phyloP scores from a whole-genome alignment of 2,329 filamentous ascomycete genomes.

The Neobulgaria alba region DNA sequence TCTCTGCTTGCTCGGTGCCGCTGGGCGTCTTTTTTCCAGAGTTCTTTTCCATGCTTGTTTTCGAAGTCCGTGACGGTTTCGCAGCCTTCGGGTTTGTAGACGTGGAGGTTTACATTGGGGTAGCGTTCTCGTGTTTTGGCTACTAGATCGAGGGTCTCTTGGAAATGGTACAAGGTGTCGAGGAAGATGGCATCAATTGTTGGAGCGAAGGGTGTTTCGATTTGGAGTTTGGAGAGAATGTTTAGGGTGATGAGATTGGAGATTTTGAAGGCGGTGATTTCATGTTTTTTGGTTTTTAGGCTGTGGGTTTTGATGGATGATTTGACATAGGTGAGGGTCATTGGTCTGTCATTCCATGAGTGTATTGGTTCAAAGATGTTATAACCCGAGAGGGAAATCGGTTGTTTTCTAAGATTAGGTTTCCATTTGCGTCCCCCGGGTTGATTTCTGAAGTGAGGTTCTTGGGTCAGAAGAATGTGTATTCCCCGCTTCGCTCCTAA shows the following conservation, averaged over 20 bases:
- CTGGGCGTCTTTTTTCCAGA: conserved; percentile 84
- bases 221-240: conserved; percentile 70
- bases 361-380: too few relatives aligned
- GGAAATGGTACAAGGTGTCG: conserved; percentile 76
- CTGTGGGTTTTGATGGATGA: too few relatives aligned
- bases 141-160: conserved; percentile 66
- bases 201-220: conserved; percentile 50
- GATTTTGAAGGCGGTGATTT: conserved; percentile 76
- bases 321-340: too few relatives aligned
- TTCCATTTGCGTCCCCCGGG: too few relatives aligned
- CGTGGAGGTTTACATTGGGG: conserved; percentile 70
- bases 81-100: conserved; percentile 77
- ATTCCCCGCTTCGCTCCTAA: too few relatives aligned
- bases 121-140: conserved; percentile 70
- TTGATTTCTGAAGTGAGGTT: too few relatives aligned
- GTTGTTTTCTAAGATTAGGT: too few relatives aligned
- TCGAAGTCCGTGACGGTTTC: conserved; percentile 71
- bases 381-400: too few relatives aligned
- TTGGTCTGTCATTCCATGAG: too few relatives aligned
- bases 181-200: conserved; percentile 67
- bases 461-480: too few relatives aligned
- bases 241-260: conserved; percentile 76
- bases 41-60: conserved; percentile 65
- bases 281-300: too few relatives aligned
- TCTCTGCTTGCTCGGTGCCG: neutral